A percentile compares a stretch with the other conserved stretches of the same genome.
Evolutionary conservation across 139 green algal genomes (phyloP).

Genomic region (Pleodorina starrii): DNA sequence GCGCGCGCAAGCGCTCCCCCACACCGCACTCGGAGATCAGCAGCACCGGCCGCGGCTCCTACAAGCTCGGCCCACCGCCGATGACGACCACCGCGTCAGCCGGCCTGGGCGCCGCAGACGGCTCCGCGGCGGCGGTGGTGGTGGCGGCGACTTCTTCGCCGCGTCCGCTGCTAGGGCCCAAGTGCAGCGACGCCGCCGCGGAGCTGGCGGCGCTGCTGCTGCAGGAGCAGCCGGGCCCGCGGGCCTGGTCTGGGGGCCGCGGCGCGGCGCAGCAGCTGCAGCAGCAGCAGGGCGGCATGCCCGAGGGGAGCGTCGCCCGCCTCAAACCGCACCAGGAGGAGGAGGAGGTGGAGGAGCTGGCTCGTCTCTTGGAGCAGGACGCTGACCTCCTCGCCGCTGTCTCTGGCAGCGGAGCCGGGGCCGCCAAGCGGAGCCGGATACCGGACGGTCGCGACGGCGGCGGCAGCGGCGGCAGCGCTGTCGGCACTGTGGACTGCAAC

Average conservation of each 20-base stretch:
- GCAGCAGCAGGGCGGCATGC: too few relatives aligned
- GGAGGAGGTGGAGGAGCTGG: too few relatives aligned
- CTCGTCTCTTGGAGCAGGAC: too few relatives aligned
- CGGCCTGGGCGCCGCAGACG: too few relatives aligned
- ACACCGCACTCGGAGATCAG: background rate
- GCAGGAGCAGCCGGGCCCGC: background rate
- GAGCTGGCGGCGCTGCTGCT: conserved; percentile 24
- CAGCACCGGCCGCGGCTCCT: conserved; percentile 13
- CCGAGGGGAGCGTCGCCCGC: background rate
- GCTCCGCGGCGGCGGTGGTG: background rate
- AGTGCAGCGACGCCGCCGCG: background rate
- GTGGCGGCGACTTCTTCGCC: background rate
- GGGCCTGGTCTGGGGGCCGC: background rate
- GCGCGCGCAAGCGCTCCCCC: background rate
- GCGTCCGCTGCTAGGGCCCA: too few relatives aligned
- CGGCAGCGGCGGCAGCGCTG: background rate
- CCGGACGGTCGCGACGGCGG: background rate
- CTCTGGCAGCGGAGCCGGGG: background rate
- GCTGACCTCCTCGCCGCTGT: too few relatives aligned
- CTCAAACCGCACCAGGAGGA: background rate
- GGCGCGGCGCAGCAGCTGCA: background rate
- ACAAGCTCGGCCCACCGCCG: background rate
- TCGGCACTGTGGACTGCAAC: background rate
- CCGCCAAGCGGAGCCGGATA: background rate
- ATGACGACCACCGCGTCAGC: too few relatives aligned